Base-by-base conservation (phyloP, 2,329 filamentous ascomycete species). In the Colletotrichum sojae region DNA sequence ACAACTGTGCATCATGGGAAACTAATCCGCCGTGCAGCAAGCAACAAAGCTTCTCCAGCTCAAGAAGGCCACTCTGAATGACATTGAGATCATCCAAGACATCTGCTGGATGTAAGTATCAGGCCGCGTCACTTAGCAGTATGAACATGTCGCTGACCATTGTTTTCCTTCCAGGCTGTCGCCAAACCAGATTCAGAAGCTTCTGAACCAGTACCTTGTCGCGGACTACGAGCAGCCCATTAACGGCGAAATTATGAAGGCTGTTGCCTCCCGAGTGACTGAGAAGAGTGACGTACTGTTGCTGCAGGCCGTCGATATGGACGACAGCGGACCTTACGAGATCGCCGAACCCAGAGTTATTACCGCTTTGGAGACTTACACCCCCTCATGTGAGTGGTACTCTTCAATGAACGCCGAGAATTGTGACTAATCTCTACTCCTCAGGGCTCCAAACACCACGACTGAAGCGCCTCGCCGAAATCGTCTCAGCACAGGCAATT, bases 171-270 rank as follows among this genome's bases (percentile, higher is more conserved):
- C 16, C 71, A 96, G 93, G 93, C 89, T 99, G 61, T 98, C 95
- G 1, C 96, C 96, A 60, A 98, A 98, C 83, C 96, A 99, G 82
- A 99, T 99, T 72, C 96, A 99, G 82, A 99, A 99, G 85, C 89
- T 99, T 40, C 87, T 99, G 73, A 99, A 99, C 83, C 96, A 99
- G 82, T 99, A 99, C 79, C 89, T 99, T 56, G 95, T 99, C 66
- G 96, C 96, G 69, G 96, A 99, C 82, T 99, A 99, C 81, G 96
- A 99, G 83, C 96, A 98, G 83, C 96, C 96, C 45, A 99, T 99
- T 82, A 98, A 99, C 77, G 96, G 95, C 78, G 96, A 99, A 81
- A 99, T 99, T 78, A 99, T 99, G 96, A 99, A 99, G 85, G 96
- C 96, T 8, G 97, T 99, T 61, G 96, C 97, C 8, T 97, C 94